Base-by-base conservation (phyloP, 2,329 filamentous ascomycete genomes). In the Botrytis medusae region DNA sequence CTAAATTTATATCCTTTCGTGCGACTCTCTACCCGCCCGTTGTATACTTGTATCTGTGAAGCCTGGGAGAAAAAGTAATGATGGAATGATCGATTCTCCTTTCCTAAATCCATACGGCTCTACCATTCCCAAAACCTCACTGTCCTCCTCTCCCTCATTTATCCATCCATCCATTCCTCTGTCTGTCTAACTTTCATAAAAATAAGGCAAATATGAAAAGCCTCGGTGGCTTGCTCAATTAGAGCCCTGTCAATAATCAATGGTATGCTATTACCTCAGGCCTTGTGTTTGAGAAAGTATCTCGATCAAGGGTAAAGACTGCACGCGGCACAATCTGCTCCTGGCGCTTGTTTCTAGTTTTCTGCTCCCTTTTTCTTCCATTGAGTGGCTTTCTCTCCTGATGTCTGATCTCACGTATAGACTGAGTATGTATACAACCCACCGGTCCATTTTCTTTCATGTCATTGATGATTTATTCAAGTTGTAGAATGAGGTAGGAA, bases 341-440 rank as follows among this genome's bases (percentile, higher is more conserved):
- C 72, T 73, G 72, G 72, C 65, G 72, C 72, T 73, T 73, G 59
- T 73, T 73, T 73, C 72, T 32, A 32, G 9, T 64, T 40, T 29
- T 48, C 20, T 37, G 22, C 51, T 69, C 48, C 51, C 32, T 32
- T 9, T 34, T 60, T 44, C 18, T 6, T 44, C 34, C 37, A 44
- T n/a, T 29, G n/a, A n/a, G 18, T 69, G 51, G 25, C n/a, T 69
- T 29, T 40, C 61, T 40, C 25, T 63, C 22, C 69, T 54, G 29
- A 22, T 32, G 59, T 59, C 37, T 63, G 16, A 72, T 67, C 61
- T 37, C 34, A 68, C 25, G 25, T n/a, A 68, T 57, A 6, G n/a
- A 18, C n/a, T n/a, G 48, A 57, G n/a, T 3, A 32, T 57, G 22
- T 29, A 42, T 42, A 46, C 70, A 57, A 18, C 22, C 63, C 54